These are phyloP conservation scores for Endocladia muricata DNA, from an alignment of 31 red algal genomes.

Conservation along the genomic window DNA sequence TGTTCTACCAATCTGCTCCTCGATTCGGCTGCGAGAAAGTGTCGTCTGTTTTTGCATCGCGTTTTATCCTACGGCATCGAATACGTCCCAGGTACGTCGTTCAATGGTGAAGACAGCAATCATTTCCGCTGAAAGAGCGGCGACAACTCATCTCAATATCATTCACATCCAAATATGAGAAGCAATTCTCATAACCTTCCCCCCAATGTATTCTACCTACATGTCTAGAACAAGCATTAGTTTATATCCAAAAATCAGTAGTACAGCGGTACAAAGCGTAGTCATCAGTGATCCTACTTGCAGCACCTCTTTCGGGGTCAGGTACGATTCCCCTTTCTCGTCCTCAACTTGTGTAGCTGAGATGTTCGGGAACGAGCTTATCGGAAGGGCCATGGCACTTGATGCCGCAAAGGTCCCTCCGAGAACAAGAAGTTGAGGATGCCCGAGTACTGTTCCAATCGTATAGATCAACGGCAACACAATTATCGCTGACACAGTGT, in stretches of 20 bases:
- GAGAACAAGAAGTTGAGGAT: slow-evolving; percentile 84
- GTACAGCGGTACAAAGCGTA: slow-evolving; percentile 15
- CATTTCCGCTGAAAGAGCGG: no score
- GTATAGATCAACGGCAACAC: slow-evolving; percentile 81
- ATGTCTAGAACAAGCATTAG: slow-evolving; percentile 44
- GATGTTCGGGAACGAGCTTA: slow-evolving; percentile 91
- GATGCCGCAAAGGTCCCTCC: slow-evolving; percentile 87
- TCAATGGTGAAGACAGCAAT: no score
- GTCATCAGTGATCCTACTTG: slow-evolving; percentile 71
- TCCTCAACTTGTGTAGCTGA: slow-evolving; percentile 76
- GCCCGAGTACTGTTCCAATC: slow-evolving; percentile 75
- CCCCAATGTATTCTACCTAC: no score
- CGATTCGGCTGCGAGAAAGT: no score
- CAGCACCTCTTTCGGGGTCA: slow-evolving; percentile 63
- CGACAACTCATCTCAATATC: no score
- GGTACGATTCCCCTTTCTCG: slow-evolving; percentile 77
- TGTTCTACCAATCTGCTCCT: no score
- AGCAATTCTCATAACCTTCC: no score
- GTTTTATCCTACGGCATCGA: no score
- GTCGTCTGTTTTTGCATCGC: no score
- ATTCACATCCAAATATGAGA: no score
- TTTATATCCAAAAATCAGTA: slow-evolving; percentile 50
- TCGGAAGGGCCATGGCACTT: slow-evolving; percentile 85
- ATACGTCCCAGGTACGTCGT: no score
- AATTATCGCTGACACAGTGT: slow-evolving; percentile 93